These are phyloP conservation scores for Saccharomyces mikatae DNA, from an alignment of 805 yeast species.

Conservation along the genomic window DNA sequence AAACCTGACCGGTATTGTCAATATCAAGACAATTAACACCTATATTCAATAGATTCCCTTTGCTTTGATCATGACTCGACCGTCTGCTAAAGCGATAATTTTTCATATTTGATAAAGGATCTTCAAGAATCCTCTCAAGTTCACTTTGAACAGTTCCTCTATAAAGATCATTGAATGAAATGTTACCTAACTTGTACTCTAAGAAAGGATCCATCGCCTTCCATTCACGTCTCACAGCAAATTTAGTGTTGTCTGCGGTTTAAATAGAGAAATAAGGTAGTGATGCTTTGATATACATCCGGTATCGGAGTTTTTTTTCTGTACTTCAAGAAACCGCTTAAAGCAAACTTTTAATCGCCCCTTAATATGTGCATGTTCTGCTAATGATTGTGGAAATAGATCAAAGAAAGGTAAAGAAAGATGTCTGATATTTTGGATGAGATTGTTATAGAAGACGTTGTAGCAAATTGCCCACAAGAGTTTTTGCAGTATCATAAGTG, in stretches of 20 bases:
- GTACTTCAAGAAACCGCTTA: neutral
- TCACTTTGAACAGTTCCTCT: constrained; percentile 9
- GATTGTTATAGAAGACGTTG: constrained; percentile 68
- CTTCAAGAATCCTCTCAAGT: constrained; percentile 18
- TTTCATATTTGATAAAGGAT: neutral
- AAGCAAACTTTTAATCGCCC: neutral
- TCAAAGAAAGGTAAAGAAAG: neutral
- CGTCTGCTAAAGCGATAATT: neutral
- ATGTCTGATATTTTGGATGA: constrained; percentile 49
- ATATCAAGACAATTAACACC: constrained; percentile 17
- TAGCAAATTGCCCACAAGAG: constrained; percentile 64
- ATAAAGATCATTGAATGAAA: constrained; percentile 7
- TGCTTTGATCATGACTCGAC: neutral
- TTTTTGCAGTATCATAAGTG: constrained; percentile 70
- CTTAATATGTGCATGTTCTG: neutral
- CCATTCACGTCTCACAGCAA: too few relatives aligned
- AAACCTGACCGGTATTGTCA: constrained; percentile 13
- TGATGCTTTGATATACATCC: neutral
- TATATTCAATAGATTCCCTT: neutral
- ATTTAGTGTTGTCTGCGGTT: neutral
- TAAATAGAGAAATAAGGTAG: neutral
- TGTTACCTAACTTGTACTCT: constrained; percentile 10
- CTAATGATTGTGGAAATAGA: neutral
- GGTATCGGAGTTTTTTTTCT: neutral
- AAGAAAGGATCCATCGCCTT: constrained; percentile 4